phyloP scores from a whole-genome alignment of 805 yeast species.

The Ogataea salicorniae region DNA sequence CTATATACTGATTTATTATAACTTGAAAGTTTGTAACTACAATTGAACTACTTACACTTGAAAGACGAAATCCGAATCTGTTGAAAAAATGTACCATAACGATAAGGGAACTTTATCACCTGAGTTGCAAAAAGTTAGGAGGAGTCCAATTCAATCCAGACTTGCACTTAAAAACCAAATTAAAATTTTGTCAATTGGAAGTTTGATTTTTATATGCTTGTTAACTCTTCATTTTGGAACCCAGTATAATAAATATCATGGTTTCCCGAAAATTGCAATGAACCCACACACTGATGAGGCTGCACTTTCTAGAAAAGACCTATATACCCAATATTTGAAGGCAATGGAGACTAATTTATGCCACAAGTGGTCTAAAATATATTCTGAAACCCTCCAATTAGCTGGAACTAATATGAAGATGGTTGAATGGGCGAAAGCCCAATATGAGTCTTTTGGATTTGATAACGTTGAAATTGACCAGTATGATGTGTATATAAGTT shows the following conservation, averaged over 20 bases:
- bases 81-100: neutral
- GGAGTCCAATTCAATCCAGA: too few relatives aligned
- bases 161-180: too few relatives aligned
- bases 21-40: neutral
- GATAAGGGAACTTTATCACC: too few relatives aligned
- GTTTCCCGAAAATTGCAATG: too few relatives aligned
- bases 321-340: constrained; percentile 14
- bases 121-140: too few relatives aligned
- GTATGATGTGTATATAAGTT: constrained; percentile 58
- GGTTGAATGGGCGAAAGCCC: constrained; percentile 54
- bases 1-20: too few relatives aligned
- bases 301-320: constrained; percentile 2
- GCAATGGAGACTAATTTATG: constrained; percentile 35
- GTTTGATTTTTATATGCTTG: too few relatives aligned
- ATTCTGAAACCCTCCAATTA: constrained; percentile 51
- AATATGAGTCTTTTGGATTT: constrained; percentile 58
- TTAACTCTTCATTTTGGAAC: too few relatives aligned
- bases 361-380: constrained; percentile 48
- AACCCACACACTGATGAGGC: neutral
- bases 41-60: neutral
- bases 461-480: constrained; percentile 42
- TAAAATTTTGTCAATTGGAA: too few relatives aligned
- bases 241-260: too few relatives aligned
- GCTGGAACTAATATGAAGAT: constrained; percentile 49
- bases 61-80: too few relatives aligned